phyloP scores from a whole-genome alignment of 768 basidiomycete species.

The Boletus barrowsii region DNA sequence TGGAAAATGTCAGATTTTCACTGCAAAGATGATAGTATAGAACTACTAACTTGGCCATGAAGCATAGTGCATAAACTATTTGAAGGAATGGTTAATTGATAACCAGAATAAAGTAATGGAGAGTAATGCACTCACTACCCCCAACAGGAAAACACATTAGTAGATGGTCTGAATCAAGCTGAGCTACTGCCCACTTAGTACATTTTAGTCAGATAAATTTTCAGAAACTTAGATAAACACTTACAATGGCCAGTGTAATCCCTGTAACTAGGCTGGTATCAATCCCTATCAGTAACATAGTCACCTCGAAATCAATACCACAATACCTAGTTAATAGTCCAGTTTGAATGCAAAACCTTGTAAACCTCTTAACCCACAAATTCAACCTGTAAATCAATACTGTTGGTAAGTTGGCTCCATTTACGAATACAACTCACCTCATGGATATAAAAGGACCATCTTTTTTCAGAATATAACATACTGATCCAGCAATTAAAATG shows the following conservation, averaged over 20 bases:
- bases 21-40: background rate
- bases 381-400: slow-evolving; percentile 5
- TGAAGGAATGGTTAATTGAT: background rate
- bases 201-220: background rate
- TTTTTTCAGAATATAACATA: slow-evolving; percentile 15
- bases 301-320: background rate
- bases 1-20: background rate
- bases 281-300: background rate
- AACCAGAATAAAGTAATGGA: background rate
- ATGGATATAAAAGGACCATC: background rate
- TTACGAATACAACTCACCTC: slow-evolving; percentile 9
- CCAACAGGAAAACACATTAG: slow-evolving; percentile 26
- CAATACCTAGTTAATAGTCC: slow-evolving; percentile 24
- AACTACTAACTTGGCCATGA: slow-evolving; percentile 30
- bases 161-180: slow-evolving; percentile 19
- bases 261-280: slow-evolving; percentile 14
- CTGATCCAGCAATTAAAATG: slow-evolving; percentile 21
- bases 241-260: slow-evolving; percentile 16
- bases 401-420: background rate
- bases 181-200: slow-evolving; percentile 17
- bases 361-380: slow-evolving; percentile 14
- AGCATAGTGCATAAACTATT: slow-evolving; percentile 27
- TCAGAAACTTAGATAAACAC: background rate
- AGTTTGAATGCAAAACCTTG: slow-evolving; percentile 25
- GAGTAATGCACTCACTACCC: slow-evolving; percentile 14